Evolutionary conservation across 2,329 filamentous ascomycete genomes (phyloP), one percentile per base, ranked within the genome.

Genomic region (Trichoderma koningiopsis): DNA sequence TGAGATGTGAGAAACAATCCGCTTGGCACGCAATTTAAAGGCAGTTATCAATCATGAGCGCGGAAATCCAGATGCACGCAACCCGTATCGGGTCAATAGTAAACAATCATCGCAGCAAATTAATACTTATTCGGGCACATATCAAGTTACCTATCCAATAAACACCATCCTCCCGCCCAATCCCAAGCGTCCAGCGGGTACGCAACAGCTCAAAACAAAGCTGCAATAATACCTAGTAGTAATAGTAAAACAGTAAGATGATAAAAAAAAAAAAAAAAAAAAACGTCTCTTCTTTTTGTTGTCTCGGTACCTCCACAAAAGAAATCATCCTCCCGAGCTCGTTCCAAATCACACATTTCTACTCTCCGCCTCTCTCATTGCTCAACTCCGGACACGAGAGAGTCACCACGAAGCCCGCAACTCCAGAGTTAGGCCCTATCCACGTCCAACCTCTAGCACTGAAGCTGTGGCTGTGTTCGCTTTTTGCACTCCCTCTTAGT

Each of bases 81-180:
- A 22, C 22, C 5, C n/a, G 43, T 43, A 40, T 65, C 27, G 47
- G 35, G 62, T 27, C 62, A 56, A 47, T 47, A 65, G 33, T 29
- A 47, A 24, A 57, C 37, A 58, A 49, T 49, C 22, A 40, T 37
- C 63, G 63, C 55, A 59, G 55, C 63, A 40, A 43, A 66, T 66
- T 66, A 58, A 66, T 52, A 58, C 63, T 31, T 66, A 66, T 66
- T 59, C 37, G 58, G 40, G 55, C 63, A 40, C 40, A 40, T 66
- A 57, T 58, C 33, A 66, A 55, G 56, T 52, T 65, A 40, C 47
- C 63, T 56, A 66, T 57, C 62, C 62, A 57, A 65, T 65, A 58
- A 66, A 66, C 63, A 49, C 63, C 61, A 37, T 22, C 57, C 35
- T 27, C 24, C 61, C 49, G 22, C 53, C 37, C 37, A n/a, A 66